Evolutionary conservation across 129 eudicot species (phyloP).

Genomic region (Arctium minus): DNA sequence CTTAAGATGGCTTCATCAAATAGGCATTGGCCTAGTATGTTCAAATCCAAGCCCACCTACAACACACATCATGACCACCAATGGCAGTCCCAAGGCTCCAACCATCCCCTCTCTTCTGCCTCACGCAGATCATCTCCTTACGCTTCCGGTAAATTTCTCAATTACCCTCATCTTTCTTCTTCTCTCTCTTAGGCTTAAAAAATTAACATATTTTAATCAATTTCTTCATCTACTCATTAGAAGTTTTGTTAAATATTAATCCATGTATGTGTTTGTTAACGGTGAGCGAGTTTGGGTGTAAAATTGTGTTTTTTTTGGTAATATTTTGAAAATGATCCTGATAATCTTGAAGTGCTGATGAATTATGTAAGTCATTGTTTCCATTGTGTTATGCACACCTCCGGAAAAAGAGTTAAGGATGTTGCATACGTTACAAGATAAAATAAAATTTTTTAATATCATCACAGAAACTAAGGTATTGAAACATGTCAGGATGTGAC

Average conservation of each 20-base stretch:
- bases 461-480: conserved; percentile 4
- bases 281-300: background rate
- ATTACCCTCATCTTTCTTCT: background rate
- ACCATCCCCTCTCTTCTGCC: conserved; percentile 37
- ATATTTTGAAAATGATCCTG: conserved; percentile 13
- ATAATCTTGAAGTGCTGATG: conserved; percentile 28
- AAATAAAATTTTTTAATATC: background rate
- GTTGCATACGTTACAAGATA: conserved; percentile 37
- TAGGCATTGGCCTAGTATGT: conserved; percentile 99
- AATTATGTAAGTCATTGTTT: conserved; percentile 25
- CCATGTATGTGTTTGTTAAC: background rate
- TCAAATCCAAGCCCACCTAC: conserved; percentile 77
- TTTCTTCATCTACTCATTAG: background rate
- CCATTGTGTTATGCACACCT: conserved; percentile 16
- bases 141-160: conserved; percentile 38
- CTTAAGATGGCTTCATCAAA: conserved; percentile 75
- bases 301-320: background rate
- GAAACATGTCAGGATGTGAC: conserved; percentile 50
- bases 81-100: conserved; percentile 53
- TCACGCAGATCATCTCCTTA: conserved; percentile 38
- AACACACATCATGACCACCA: conserved; percentile 49
- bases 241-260: background rate
- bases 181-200: background rate
- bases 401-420: conserved; percentile 25
- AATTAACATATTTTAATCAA: too few species aligned